Evolutionary conservation across 768 basidiomycete species (phyloP).

Genomic region (Russula virescens): DNA sequence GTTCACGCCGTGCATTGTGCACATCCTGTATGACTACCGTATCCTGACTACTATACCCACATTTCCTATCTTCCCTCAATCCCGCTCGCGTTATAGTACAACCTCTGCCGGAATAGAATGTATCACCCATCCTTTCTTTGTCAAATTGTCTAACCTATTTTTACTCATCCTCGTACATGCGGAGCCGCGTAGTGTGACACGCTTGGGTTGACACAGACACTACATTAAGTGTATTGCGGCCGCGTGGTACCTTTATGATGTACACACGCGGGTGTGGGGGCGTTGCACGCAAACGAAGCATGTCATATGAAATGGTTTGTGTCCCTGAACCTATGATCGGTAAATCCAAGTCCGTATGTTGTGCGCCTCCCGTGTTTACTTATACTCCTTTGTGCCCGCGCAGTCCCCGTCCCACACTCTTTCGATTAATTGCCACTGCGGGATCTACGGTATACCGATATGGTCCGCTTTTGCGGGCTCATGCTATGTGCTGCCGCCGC

Average conservation of each 20-base stretch:
- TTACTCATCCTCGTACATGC: background rate
- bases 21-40: slow-evolving; percentile 12
- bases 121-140: background rate
- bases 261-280: too few species aligned
- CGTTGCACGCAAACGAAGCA: too few species aligned
- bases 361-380: background rate
- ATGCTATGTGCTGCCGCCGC: slow-evolving; percentile 12
- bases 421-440: too few species aligned
- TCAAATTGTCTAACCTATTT: background rate
- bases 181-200: too few species aligned
- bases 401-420: background rate
- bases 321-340: too few species aligned
- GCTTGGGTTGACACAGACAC: too few species aligned
- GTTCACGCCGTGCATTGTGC: background rate
- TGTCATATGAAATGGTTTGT: too few species aligned
- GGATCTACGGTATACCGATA: background rate
- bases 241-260: too few species aligned
- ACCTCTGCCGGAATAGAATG: background rate
- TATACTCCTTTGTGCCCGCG: background rate
- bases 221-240: too few species aligned
- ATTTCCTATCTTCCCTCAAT: background rate
- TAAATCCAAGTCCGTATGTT: too few species aligned
- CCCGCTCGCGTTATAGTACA: background rate
- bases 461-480: slow-evolving; percentile 2
- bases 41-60: background rate